Conservation (phyloP, 257 asterid genomes). For the Forsythia viridissima region DNA sequence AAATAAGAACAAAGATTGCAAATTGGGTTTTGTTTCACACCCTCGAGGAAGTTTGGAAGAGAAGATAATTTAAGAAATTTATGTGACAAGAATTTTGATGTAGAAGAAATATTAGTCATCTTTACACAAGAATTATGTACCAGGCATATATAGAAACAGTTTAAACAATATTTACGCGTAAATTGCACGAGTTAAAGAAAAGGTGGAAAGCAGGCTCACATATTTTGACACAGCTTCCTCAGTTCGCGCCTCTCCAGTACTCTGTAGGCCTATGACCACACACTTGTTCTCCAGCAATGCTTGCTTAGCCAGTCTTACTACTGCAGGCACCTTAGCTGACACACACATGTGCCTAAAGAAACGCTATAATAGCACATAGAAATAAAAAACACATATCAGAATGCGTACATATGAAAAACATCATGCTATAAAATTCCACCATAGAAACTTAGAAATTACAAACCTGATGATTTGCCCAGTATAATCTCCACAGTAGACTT, state of each 20-base stretch:
- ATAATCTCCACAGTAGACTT: conserved; percentile 89
- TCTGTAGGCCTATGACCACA: conserved; percentile 93
- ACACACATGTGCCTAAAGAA: conserved; percentile 96
- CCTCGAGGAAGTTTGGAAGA: neutral
- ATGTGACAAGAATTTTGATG: neutral
- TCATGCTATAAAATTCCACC: conserved; percentile 7
- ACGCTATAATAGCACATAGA: conserved; percentile 59
- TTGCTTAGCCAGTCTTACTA: conserved; percentile 75
- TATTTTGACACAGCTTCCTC: conserved; percentile 96
- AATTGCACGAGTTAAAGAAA: conserved; percentile 13
- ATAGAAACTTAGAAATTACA: conserved; percentile 19
- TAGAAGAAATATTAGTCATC: conserved; percentile 1
- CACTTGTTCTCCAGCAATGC: conserved; percentile 78
- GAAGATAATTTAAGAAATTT: neutral
- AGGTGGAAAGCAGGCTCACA: conserved; percentile 48
- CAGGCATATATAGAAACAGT: conserved; percentile 8
- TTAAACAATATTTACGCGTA: neutral
- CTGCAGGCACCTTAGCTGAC: conserved; percentile 98
- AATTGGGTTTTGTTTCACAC: neutral
- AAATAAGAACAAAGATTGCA: neutral
- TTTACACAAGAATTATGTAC: conserved; percentile 8
- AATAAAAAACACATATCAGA: conserved; percentile 27
- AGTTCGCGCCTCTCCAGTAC: conserved; percentile 98
- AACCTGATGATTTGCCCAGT: conserved; percentile 99
- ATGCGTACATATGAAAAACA: conserved; percentile 5